Conservation (phyloP, 2,329 filamentous ascomycete genomes). For the Orbilia blumenaviensis region DNA sequence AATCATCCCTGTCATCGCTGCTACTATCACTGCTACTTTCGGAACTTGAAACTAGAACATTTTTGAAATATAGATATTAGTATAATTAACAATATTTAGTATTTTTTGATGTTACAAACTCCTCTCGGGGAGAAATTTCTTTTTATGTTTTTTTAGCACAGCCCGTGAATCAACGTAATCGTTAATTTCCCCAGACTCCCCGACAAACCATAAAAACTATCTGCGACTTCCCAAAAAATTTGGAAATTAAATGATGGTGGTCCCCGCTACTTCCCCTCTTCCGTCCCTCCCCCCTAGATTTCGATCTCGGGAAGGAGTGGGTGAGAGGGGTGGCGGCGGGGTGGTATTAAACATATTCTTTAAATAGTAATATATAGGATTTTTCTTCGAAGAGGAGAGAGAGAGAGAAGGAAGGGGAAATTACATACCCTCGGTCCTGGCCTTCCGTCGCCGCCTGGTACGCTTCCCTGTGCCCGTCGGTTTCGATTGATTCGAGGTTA, state of each 20-base stretch:
- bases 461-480: slow-evolving; percentile 54
- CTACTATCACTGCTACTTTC: slow-evolving; percentile 48
- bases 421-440: slow-evolving; percentile 56
- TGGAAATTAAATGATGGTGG: slow-evolving; percentile 21
- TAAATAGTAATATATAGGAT: not conserved
- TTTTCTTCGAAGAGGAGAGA: not conserved
- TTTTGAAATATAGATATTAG: no score
- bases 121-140: not conserved
- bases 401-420: not conserved
- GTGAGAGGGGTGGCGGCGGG: not conserved
- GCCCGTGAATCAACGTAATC: slow-evolving; percentile 45
- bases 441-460: slow-evolving; percentile 55
- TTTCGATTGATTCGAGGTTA: slow-evolving; percentile 12
- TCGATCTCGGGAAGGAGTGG: no score
- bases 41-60: slow-evolving; percentile 48
- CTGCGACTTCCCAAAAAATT: no score
- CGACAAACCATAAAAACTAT: not conserved
- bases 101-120: slow-evolving; percentile 2
- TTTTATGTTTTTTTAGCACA: slow-evolving; percentile 20
- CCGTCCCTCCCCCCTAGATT: not conserved
- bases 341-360: not conserved
- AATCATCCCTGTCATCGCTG: not conserved
- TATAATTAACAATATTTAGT: slow-evolving; percentile 11
- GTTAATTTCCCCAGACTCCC: slow-evolving; percentile 31
- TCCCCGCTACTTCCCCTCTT: not conserved